phyloP scores from a whole-genome alignment of 495 filamentous ascomycete genomes.

The Penicillium chermesinum region DNA sequence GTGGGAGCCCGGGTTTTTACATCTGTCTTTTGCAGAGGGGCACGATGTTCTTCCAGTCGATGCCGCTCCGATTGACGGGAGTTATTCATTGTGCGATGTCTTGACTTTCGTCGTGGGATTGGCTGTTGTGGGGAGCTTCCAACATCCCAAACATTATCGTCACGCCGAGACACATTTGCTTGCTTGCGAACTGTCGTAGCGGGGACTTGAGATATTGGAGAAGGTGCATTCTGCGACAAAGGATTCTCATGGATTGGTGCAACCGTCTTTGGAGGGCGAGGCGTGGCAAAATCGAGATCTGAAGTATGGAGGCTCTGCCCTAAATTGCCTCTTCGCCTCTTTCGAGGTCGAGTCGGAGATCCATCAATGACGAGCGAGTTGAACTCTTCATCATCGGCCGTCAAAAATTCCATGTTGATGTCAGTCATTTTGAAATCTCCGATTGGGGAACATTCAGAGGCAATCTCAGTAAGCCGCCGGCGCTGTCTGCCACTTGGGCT shows the following conservation, averaged over 20 bases:
- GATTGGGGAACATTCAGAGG: constrained; percentile 39
- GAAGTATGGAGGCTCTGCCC: constrained; percentile 25
- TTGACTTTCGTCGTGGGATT: constrained; percentile 22
- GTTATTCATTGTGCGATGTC: constrained; percentile 7
- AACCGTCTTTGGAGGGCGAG: constrained; percentile 21
- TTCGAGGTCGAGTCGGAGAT: constrained; percentile 35
- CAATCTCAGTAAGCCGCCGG: constrained; percentile 43
- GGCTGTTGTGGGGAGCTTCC: constrained; percentile 29
- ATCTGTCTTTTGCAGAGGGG: constrained; percentile 5
- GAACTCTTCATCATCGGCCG: constrained; percentile 42
- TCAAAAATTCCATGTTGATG: constrained; percentile 38
- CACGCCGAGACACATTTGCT: constrained; percentile 22
- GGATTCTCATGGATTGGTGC: constrained; percentile 11
- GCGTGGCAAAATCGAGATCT: constrained; percentile 31
- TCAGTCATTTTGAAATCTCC: constrained; percentile 31
- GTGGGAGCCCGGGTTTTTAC: constrained; percentile 1
- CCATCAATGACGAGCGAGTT: constrained; percentile 28
- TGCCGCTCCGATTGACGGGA: too few relatives aligned
- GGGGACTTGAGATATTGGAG: constrained; percentile 8
- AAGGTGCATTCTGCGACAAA: constrained; percentile 1
- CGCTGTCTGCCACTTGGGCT: constrained; percentile 41
- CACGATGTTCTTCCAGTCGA: constrained; percentile 12
- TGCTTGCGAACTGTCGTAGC: constrained; percentile 14
- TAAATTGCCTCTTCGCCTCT: constrained; percentile 35
- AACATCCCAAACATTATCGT: constrained; percentile 36